These are phyloP conservation scores for Cruciata laevipes DNA, from an alignment of 257 asterid genomes.

Conservation along the genomic window DNA sequence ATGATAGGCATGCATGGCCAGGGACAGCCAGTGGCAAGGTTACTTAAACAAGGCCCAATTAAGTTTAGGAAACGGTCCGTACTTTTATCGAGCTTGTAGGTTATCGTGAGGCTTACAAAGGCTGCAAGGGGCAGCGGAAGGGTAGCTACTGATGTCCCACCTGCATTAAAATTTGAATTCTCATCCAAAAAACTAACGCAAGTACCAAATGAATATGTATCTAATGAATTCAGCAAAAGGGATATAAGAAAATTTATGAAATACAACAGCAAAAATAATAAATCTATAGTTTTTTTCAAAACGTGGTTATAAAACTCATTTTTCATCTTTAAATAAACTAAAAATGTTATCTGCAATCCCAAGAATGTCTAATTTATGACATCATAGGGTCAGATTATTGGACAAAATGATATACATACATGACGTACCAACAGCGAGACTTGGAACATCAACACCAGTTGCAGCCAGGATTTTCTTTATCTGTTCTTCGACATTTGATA, in stretches of 20 bases:
- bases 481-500: constrained; percentile 75
- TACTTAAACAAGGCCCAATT: constrained; percentile 60
- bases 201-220: background rate
- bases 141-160: constrained; percentile 60
- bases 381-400: background rate
- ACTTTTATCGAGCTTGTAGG: constrained; percentile 66
- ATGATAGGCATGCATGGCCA: constrained; percentile 97
- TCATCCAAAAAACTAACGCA: constrained; percentile 6
- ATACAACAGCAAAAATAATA: background rate
- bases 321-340: background rate
- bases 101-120: constrained; percentile 90
- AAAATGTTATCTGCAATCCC: background rate
- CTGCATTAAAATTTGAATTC: constrained; percentile 33
- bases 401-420: background rate
- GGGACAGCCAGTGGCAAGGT: constrained; percentile 80
- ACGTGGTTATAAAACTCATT: constrained; percentile 3
- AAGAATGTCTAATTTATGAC: background rate
- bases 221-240: background rate
- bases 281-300: background rate
- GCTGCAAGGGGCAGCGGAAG: constrained; percentile 90
- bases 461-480: constrained; percentile 77
- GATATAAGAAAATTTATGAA: background rate
- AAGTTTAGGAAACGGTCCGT: constrained; percentile 57
- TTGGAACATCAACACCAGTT: constrained; percentile 88
- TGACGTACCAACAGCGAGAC: constrained; percentile 56